phyloP scores from a whole-genome alignment of 1,139 yeast genomes.

The Scheffersomyces insectosa region DNA sequence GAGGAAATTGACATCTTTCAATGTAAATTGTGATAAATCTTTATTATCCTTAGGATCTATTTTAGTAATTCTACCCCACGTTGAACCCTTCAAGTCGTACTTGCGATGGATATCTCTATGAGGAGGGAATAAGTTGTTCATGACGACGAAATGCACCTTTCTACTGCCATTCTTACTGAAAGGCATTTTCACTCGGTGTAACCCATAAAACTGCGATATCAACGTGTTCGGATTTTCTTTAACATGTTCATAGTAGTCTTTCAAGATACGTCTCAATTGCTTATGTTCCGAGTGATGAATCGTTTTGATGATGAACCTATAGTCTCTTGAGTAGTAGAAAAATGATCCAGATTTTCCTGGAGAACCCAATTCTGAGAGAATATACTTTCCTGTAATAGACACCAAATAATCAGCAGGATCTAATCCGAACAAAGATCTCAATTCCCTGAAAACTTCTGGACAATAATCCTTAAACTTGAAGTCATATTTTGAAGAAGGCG shows the following conservation, averaged over 20 bases:
- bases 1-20: slow-evolving; percentile 89
- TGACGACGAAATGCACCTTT: slow-evolving; percentile 90
- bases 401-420: slow-evolving; percentile 96
- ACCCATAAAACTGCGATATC: slow-evolving; percentile 90
- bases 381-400: slow-evolving; percentile 89
- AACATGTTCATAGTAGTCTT: slow-evolving; percentile 80
- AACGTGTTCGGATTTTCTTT: slow-evolving; percentile 84
- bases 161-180: slow-evolving; percentile 53
- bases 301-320: slow-evolving; percentile 91
- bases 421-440: slow-evolving; percentile 75
- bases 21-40: slow-evolving; percentile 42
- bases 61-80: slow-evolving; percentile 74
- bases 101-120: slow-evolving; percentile 84
- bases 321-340: slow-evolving; percentile 92
- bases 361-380: slow-evolving; percentile 87
- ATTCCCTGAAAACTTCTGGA: slow-evolving; percentile 90
- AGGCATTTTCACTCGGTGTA: slow-evolving; percentile 91
- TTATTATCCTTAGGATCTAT: slow-evolving; percentile 21
- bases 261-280: slow-evolving; percentile 71
- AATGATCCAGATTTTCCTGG: slow-evolving; percentile 98
- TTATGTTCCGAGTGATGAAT: slow-evolving; percentile 92
- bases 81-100: slow-evolving; percentile 91
- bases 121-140: slow-evolving; percentile 97
- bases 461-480: slow-evolving; percentile 96
- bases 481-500: slow-evolving; percentile 92